phyloP scores from a whole-genome alignment of 305 asterid species.

The Fraxinus greggii region DNA sequence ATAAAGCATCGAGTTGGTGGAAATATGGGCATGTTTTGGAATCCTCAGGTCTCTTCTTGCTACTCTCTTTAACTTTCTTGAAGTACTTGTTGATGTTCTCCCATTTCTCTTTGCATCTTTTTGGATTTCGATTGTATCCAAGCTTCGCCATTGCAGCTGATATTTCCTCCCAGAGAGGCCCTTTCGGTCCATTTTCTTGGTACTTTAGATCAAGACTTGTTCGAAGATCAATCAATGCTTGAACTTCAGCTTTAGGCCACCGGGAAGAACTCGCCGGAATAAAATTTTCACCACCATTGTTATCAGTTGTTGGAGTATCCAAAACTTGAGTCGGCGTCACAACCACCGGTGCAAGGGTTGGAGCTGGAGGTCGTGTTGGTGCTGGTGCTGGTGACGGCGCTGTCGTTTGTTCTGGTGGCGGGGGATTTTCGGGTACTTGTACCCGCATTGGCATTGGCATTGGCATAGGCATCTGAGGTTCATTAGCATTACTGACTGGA shows the following conservation, averaged over 20 bases:
- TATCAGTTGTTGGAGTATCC: slow-evolving; percentile 26
- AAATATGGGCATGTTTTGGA: slow-evolving; percentile 92
- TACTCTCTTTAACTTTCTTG: slow-evolving; percentile 89
- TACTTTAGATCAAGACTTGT: slow-evolving; percentile 67
- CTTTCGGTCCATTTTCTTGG: slow-evolving; percentile 86
- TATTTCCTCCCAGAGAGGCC: slow-evolving; percentile 93
- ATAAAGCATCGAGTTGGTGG: slow-evolving; percentile 78
- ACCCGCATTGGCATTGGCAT: slow-evolving; percentile 21
- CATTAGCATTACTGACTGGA: slow-evolving; percentile 24
- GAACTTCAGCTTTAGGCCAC: slow-evolving; percentile 90
- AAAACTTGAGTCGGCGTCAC: slow-evolving; percentile 17
- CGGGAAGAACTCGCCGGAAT: slow-evolving; percentile 55
- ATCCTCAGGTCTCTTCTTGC: slow-evolving; percentile 76
- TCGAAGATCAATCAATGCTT: slow-evolving; percentile 69
- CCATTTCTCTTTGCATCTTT: slow-evolving; percentile 97
- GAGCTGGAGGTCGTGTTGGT: slow-evolving; percentile 10
- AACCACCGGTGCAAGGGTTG: slow-evolving; percentile 10
- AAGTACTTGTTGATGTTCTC: slow-evolving; percentile 92
- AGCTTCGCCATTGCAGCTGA: slow-evolving; percentile 62
- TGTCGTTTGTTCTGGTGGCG: slow-evolving; percentile 12
- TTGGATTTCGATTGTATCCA: slow-evolving; percentile 74
- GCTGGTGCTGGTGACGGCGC: background rate
- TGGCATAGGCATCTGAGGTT: slow-evolving; percentile 3
- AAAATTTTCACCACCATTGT: slow-evolving; percentile 40
- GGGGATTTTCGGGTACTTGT: slow-evolving; percentile 28